phyloP scores from a whole-genome alignment of 2,329 filamentous ascomycete species.

The Neonectria sp. region DNA sequence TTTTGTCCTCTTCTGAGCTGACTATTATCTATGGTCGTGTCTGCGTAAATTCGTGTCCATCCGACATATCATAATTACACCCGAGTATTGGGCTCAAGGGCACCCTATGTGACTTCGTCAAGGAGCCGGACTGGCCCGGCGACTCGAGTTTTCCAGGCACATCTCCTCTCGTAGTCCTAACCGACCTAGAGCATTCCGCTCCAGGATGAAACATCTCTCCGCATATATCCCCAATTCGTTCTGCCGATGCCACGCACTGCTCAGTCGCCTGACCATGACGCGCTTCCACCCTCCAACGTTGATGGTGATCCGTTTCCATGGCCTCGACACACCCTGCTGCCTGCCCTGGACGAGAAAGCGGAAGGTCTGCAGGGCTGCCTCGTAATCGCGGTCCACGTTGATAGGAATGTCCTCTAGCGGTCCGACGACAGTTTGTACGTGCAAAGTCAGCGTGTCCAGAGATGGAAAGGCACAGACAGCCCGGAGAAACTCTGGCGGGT shows the following conservation, averaged over 20 bases:
- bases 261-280: slow-evolving; percentile 60
- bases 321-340: slow-evolving; percentile 32
- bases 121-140: slow-evolving; percentile 40
- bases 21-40: slow-evolving; percentile 25
- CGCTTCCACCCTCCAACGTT: slow-evolving; percentile 65
- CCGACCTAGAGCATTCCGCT: slow-evolving; percentile 44
- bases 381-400: slow-evolving; percentile 55
- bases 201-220: slow-evolving; percentile 63
- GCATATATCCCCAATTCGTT: slow-evolving; percentile 61
- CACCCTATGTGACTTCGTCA: slow-evolving; percentile 26
- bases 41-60: slow-evolving; percentile 24
- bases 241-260: slow-evolving; percentile 57
- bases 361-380: slow-evolving; percentile 54
- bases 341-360: slow-evolving; percentile 51
- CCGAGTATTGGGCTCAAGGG: background rate
- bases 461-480: slow-evolving; percentile 57
- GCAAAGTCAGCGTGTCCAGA: slow-evolving; percentile 59
- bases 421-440: slow-evolving; percentile 60
- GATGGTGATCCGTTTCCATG: slow-evolving; percentile 60
- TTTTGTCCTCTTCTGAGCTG: background rate
- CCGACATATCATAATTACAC: slow-evolving; percentile 1
- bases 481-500: slow-evolving; percentile 55
- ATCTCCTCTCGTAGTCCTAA: slow-evolving; percentile 47
- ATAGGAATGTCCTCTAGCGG: slow-evolving; percentile 48
- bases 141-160: slow-evolving; percentile 47